Evolutionary conservation across 257 asterid species (phyloP).

Genomic region (Solanum sitiens): DNA sequence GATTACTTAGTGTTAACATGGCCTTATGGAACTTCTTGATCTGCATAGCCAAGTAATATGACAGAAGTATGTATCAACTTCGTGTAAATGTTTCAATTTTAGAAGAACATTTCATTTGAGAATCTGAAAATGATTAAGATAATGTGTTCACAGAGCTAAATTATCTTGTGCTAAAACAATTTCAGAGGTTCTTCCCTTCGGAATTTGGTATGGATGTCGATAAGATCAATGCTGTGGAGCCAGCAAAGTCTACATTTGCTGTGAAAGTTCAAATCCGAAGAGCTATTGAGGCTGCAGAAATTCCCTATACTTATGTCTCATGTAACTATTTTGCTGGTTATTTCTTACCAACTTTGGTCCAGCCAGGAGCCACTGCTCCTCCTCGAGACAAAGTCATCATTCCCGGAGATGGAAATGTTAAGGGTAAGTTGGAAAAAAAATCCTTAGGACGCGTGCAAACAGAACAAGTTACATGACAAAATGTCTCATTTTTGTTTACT

Average conservation of each 20-base stretch:
- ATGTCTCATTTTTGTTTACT: neutral
- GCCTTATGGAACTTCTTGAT: neutral
- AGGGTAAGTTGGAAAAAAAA: constrained; percentile 23
- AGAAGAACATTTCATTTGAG: neutral
- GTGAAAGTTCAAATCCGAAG: constrained; percentile 36
- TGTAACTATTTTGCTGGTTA: constrained; percentile 51
- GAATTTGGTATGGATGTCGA: constrained; percentile 72
- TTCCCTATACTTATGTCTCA: constrained; percentile 45
- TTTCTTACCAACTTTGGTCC: constrained; percentile 33
- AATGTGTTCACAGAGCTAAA: no score
- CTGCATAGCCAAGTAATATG: neutral
- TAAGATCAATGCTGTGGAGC: constrained; percentile 44
- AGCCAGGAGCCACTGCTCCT: constrained; percentile 42
- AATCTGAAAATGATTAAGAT: neutral
- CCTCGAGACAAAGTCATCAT: constrained; percentile 22
- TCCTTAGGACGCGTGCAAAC: neutral
- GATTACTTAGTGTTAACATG: neutral
- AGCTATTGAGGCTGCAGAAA: constrained; percentile 39
- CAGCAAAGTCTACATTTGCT: constrained; percentile 32
- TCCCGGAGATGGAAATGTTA: constrained; percentile 63
- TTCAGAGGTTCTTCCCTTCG: constrained; percentile 72
- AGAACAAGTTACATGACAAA: neutral
- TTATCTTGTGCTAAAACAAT: neutral
- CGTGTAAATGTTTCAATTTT: neutral
- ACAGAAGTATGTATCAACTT: neutral